Base-by-base conservation (phyloP, 1,284 basidiomycete genomes). In the Leccinum angustisporum region DNA sequence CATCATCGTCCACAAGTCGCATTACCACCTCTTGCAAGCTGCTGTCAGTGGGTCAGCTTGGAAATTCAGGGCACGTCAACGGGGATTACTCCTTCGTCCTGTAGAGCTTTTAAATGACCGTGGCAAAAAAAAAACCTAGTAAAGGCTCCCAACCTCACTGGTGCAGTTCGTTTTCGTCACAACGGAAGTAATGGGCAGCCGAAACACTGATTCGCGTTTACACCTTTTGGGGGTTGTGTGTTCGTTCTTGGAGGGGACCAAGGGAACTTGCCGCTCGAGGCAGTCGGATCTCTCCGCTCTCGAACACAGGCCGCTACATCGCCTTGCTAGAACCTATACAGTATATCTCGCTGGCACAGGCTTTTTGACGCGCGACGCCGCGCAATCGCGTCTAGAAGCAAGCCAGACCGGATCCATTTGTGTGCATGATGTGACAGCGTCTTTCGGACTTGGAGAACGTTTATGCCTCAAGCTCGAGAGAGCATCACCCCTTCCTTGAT, bases 61-160 rank as follows among this genome's bases (percentile, higher is more conserved):
- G 48, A 72, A 69, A 65, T 71, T 73, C 72, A 74, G 70, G 70
- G 72, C 66, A n/a, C 16, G 4, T 48, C 46, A 57, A 58, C 71
- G 72, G 71, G 72, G 70, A 72, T 75, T 75, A 75, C 72, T 61
- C 65, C 54, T 66, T 30, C 27, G 50, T 25, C 65, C 31, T 61
- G 61, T 63, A 61, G 60, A 53, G 52, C 64, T 59, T 58, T 62
- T 61, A 61, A 58, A 65, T 64, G 33, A 61, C 52, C 62, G 62
- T 70, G 70, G 60, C 57, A n/a, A 63, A 56, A 58, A 54, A 59
- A 25, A 48, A 54, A 31, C 38, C 61, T 36, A 51, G 53, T 53
- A 57, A 66, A 54, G 58, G 40, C n/a, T 33, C 50, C 13, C n/a
- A 34, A 43, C 40, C 59, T 57, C 34, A 40, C 21, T n/a, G 31